Evolutionary conservation across 2,329 filamentous ascomycete genomes (phyloP), one percentile per base, ranked within the genome.

Genomic region (Trichophyton simii): DNA sequence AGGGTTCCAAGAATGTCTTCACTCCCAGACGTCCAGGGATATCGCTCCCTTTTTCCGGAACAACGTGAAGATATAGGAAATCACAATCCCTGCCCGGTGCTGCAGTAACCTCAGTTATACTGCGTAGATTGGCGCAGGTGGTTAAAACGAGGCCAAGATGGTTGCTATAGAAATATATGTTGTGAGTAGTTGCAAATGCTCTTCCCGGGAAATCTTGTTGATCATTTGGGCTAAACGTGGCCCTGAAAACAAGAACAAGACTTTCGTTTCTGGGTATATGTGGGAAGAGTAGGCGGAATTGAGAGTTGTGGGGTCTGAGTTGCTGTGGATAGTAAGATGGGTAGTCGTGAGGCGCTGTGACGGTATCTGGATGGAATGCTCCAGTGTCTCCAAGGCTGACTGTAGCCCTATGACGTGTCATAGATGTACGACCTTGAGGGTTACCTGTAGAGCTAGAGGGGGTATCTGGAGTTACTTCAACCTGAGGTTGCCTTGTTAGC

Each of bases 151-250:
- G 81, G 4, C 94, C 94, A 72, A 96, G 85, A 70, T 96, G 89
- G 69, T 97, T 88, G 68, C 91, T 95, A 75, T 96, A 99, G 71
- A 99, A 97, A 73, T 95, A 97, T 72, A 99, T 85, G 65, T 91
- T 88, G 64, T 87, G 85, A 0, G 87, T 81, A 0, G 92, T 97
- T 63, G 96, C 86, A 72, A 95, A 99, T 25, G 95, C 85, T 60
- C 94, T 84, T 0, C 94, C 87, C 7, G 87, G 86, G 63, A 97
- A 89, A 63, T 88, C 86, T 72, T 88, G 86, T 66, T 85, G 82
- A 60, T 88, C 85, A 66, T 85, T 87, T 0, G 85, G 84, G 68
- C 84, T 87, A 90, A 94, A 99, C 0, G 90, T 89, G 15, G 91
- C 92, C 54, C 91, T 84, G 76, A 97, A 97, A 1, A 99, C 94